phyloP scores from a whole-genome alignment of 1,284 basidiomycete genomes.

The Melampsora abietis-canadensis region DNA sequence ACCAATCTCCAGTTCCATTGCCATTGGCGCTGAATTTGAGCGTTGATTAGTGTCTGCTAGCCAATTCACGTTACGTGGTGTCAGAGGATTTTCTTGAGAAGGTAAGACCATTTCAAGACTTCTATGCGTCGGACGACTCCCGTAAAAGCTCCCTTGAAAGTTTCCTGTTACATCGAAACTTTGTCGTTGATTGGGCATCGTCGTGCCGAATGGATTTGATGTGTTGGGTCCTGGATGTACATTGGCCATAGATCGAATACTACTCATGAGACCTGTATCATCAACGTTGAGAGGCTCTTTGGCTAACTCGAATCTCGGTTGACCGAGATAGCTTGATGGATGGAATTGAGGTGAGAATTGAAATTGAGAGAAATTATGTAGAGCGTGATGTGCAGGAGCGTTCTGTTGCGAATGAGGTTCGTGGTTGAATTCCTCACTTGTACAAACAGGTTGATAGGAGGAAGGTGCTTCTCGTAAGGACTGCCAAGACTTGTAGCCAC shows the following conservation, averaged over 20 bases:
- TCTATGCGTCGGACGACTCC: neutral
- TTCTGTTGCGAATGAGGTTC: neutral
- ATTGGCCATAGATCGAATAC: neutral
- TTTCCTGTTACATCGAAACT: neutral
- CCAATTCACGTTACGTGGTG: neutral
- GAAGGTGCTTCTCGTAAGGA: neutral
- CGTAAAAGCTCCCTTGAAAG: neutral
- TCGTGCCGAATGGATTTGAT: neutral
- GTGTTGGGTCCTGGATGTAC: neutral
- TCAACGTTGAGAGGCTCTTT: neutral
- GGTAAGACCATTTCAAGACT: neutral
- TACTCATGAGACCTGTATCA: neutral
- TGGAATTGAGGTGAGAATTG: neutral
- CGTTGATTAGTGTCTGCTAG: neutral
- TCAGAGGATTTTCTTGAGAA: neutral
- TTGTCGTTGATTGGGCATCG: neutral
- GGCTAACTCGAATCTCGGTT: neutral
- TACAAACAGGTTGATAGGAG: neutral
- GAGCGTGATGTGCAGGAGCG: neutral
- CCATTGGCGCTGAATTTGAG: neutral
- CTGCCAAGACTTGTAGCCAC: constrained; percentile 3
- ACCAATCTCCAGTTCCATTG: neutral
- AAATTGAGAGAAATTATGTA: neutral
- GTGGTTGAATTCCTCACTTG: neutral
- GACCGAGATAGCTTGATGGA: neutral